These are phyloP conservation scores for Areca catechu DNA, from an alignment of 176 grass and related monocot genomes.

Conservation along the genomic window DNA sequence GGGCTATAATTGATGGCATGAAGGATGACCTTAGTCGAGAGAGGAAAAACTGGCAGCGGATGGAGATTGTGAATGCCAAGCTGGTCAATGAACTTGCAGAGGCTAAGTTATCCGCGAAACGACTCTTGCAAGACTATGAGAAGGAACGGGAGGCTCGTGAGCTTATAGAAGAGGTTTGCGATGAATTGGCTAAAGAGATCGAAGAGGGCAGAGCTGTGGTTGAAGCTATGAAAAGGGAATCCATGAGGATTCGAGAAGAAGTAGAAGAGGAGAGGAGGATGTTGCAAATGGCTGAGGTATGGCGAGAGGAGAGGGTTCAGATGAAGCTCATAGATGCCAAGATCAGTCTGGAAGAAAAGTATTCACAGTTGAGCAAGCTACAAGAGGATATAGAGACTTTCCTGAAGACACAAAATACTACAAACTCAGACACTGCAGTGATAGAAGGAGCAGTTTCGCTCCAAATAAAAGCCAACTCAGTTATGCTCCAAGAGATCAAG, in stretches of 20 bases:
- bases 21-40: slow-evolving; percentile 52
- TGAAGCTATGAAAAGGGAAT: slow-evolving; percentile 64
- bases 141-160: slow-evolving; percentile 66
- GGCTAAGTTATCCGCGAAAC: slow-evolving; percentile 38
- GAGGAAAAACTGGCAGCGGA: slow-evolving; percentile 44
- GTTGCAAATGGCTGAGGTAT: slow-evolving; percentile 96
- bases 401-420: slow-evolving; percentile 30
- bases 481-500: slow-evolving; percentile 35
- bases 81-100: slow-evolving; percentile 44
- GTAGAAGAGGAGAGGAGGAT: slow-evolving; percentile 83
- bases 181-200: slow-evolving; percentile 68
- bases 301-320: slow-evolving; percentile 95
- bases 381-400: slow-evolving; percentile 61
- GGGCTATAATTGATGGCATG: slow-evolving; percentile 37
- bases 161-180: slow-evolving; percentile 64
- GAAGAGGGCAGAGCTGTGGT: slow-evolving; percentile 68
- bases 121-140: slow-evolving; percentile 52
- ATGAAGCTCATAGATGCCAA: slow-evolving; percentile 95
- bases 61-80: slow-evolving; percentile 51
- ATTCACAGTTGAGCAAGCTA: slow-evolving; percentile 53
- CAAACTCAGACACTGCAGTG: slow-evolving; percentile 21
- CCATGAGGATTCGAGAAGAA: slow-evolving; percentile 57
- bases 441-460: slow-evolving; percentile 41
- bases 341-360: slow-evolving; percentile 68
- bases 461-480: slow-evolving; percentile 32